Percentiles rank a stretch among this genome's conserved stretches.
phyloP scores from a whole-genome alignment of 2,329 filamentous ascomycete species.

The Aspergillus unguis region DNA sequence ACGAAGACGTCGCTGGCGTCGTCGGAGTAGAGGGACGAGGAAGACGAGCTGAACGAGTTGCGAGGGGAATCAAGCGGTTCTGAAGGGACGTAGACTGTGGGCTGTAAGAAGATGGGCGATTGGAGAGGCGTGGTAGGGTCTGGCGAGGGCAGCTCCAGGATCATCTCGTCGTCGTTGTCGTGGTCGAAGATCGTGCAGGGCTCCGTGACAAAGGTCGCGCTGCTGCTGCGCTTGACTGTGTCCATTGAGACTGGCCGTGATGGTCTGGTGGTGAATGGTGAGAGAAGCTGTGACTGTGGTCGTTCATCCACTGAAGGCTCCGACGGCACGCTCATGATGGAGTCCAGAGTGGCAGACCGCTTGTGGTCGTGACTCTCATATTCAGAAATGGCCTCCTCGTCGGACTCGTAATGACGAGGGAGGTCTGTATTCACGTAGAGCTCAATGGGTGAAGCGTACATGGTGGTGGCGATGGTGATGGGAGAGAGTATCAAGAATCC shows the following conservation, averaged over 20 bases:
- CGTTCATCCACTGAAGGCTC: too few relatives aligned
- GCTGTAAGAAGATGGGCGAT: slow-evolving; percentile 29
- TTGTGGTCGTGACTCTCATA: slow-evolving; percentile 32
- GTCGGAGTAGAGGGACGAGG: slow-evolving; percentile 28
- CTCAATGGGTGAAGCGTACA: slow-evolving; percentile 29
- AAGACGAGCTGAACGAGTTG: slow-evolving; percentile 22
- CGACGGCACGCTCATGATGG: slow-evolving; percentile 25
- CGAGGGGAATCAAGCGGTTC: slow-evolving; percentile 19
- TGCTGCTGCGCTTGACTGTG: slow-evolving; percentile 34
- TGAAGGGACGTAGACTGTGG: slow-evolving; percentile 28
- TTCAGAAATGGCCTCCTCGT: slow-evolving; percentile 39
- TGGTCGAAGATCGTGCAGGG: slow-evolving; percentile 25
- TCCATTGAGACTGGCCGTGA: slow-evolving; percentile 35
- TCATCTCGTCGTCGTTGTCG: slow-evolving; percentile 22
- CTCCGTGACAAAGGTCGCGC: slow-evolving; percentile 29
- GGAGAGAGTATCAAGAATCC: not conserved
- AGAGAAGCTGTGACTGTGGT: slow-evolving; percentile 9
- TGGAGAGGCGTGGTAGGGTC: slow-evolving; percentile 25
- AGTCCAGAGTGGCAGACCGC: slow-evolving; percentile 25
- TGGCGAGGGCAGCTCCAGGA: slow-evolving; percentile 33
- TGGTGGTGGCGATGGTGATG: slow-evolving; percentile 6
- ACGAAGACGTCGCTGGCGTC: slow-evolving; percentile 33
- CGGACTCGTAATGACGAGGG: slow-evolving; percentile 37
- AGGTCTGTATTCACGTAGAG: slow-evolving; percentile 32
- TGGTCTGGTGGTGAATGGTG: slow-evolving; percentile 23